These are phyloP conservation scores for Pseudopediastrum boryanum DNA, from an alignment of 139 green algal genomes.

Conservation along the genomic window DNA sequence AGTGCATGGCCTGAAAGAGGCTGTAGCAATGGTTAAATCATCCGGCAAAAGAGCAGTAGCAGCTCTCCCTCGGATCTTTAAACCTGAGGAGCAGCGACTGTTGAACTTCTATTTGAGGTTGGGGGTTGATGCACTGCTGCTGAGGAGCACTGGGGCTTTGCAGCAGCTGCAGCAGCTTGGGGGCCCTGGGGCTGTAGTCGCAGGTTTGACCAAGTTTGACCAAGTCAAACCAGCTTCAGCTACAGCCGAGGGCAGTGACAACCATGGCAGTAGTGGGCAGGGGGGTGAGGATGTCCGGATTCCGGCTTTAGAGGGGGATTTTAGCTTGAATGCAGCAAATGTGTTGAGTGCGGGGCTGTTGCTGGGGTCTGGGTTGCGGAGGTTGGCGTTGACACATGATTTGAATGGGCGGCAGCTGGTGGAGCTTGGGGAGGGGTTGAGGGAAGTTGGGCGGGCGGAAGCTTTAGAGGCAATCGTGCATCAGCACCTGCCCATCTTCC, in stretches of 20 bases:
- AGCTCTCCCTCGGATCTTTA: constrained; percentile 77
- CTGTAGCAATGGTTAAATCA: constrained; percentile 54
- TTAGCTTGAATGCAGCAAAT: constrained; percentile 87
- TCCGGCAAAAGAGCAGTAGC: constrained; percentile 64
- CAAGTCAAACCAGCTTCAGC: constrained; percentile 19
- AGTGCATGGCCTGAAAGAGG: constrained; percentile 78
- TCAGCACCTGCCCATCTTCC: constrained; percentile 89
- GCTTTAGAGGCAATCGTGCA: constrained; percentile 79
- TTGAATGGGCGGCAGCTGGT: constrained; percentile 75
- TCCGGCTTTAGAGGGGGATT: constrained; percentile 78
- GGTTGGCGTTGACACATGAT: constrained; percentile 79
- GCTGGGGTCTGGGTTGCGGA: constrained; percentile 47
- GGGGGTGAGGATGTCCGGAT: constrained; percentile 25
- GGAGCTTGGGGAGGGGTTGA: neutral
- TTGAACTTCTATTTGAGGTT: constrained; percentile 79
- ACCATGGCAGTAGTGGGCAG: neutral
- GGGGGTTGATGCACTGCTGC: constrained; percentile 75
- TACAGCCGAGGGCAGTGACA: neutral
- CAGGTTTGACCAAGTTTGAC: neutral
- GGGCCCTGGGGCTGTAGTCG: constrained; percentile 39
- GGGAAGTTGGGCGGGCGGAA: neutral
- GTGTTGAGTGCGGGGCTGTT: constrained; percentile 64
- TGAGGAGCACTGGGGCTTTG: constrained; percentile 72
- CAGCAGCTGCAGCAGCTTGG: constrained; percentile 67
- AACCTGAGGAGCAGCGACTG: constrained; percentile 81